A percentile compares a stretch with the other conserved stretches of the same genome.
These are phyloP conservation scores for Linnemannia hyalina DNA, from an alignment of 192 early-diverging fungal genomes.

Conservation along the genomic window DNA sequence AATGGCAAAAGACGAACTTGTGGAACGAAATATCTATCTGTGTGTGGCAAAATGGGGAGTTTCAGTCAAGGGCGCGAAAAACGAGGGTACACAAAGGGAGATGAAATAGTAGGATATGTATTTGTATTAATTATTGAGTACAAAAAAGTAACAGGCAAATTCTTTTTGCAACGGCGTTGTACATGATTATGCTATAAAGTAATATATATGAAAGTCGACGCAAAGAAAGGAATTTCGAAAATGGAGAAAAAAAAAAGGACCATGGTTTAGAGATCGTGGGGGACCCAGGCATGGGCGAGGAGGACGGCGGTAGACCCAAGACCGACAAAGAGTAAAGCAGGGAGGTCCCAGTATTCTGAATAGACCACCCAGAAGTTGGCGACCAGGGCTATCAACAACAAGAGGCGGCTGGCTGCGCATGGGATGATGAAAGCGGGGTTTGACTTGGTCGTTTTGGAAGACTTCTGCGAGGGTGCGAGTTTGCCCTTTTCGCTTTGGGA, in stretches of 20 bases:
- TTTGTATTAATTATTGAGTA: too few relatives aligned
- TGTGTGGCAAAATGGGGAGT: too few relatives aligned
- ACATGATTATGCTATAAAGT: too few relatives aligned
- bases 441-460: not conserved
- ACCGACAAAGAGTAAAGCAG: conserved; percentile 1
- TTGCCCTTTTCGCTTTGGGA: not conserved
- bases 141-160: too few relatives aligned
- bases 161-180: too few relatives aligned
- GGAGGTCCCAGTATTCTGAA: not conserved
- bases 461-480: not conserved
- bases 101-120: too few relatives aligned
- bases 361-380: not conserved
- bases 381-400: not conserved
- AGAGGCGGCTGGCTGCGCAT: not conserved
- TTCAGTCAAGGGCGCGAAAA: too few relatives aligned
- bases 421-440: not conserved
- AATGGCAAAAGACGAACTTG: not conserved
- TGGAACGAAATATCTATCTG: not conserved
- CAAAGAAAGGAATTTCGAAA: too few relatives aligned
- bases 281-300: conserved; percentile 4
- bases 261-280: not conserved
- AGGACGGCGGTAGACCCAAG: not conserved
- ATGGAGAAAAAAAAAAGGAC: too few relatives aligned
- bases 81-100: too few relatives aligned
- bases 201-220: too few relatives aligned